These are phyloP conservation scores for Fusarium liriodendri DNA, from an alignment of 2,329 filamentous ascomycete genomes.

Conservation along the genomic window DNA sequence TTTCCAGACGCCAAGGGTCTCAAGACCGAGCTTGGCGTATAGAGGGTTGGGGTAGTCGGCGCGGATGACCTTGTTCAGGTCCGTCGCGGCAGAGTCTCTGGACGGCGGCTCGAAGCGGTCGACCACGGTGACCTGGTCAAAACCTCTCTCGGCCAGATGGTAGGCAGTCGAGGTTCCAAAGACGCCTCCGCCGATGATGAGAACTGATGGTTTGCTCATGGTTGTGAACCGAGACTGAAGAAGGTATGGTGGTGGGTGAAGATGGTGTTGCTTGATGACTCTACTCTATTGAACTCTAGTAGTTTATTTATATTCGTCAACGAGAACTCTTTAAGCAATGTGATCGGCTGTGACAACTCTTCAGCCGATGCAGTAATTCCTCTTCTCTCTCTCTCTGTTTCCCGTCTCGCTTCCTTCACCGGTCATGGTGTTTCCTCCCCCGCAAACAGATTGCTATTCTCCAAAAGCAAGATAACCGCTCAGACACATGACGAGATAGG, in stretches of 20 bases:
- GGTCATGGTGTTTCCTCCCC: slow-evolving; percentile 4
- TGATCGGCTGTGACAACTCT: slow-evolving; percentile 41
- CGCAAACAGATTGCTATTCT: background rate
- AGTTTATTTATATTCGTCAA: background rate
- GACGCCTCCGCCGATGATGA: slow-evolving; percentile 59
- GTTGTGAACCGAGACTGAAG: background rate
- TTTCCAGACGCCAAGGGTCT: slow-evolving; percentile 46
- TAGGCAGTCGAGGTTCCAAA: slow-evolving; percentile 64
- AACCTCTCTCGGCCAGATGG: slow-evolving; percentile 56
- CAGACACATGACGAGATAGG: background rate
- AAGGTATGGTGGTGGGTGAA: background rate
- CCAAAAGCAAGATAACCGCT: background rate
- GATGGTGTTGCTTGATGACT: background rate
- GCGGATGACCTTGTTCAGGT: slow-evolving; percentile 72
- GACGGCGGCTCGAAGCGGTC: slow-evolving; percentile 58
- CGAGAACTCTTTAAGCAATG: slow-evolving; percentile 36
- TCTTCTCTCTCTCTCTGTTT: background rate
- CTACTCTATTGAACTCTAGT: slow-evolving; percentile 40
- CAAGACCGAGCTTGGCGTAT: slow-evolving; percentile 61
- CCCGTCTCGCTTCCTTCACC: background rate
- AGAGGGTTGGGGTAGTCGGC: slow-evolving; percentile 69
- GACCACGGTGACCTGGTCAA: slow-evolving; percentile 59
- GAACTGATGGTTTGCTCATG: slow-evolving; percentile 46
- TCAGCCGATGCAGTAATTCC: background rate
- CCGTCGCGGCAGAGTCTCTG: slow-evolving; percentile 64